phyloP scores from a whole-genome alignment of 2,329 filamentous ascomycete species.

The Diaporthe helianthi region DNA sequence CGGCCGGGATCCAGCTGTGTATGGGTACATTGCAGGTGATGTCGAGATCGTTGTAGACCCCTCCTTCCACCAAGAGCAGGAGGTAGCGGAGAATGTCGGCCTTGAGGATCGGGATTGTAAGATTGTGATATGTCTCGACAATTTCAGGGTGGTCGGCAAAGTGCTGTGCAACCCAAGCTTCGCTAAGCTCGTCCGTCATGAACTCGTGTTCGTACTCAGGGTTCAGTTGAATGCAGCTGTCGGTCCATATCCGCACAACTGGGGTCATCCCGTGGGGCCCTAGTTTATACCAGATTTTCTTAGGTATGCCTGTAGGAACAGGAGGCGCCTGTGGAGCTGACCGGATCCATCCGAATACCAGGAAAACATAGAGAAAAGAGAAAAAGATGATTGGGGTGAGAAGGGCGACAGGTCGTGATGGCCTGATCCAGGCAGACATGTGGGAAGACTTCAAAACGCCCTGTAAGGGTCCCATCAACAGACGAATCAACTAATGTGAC shows the following conservation, averaged over 20 bases:
- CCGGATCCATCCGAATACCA: background rate
- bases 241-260: slow-evolving; percentile 42
- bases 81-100: slow-evolving; percentile 49
- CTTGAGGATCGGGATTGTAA: slow-evolving; percentile 54
- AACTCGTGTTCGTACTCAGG: slow-evolving; percentile 39
- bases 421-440: background rate
- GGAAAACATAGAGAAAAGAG: background rate
- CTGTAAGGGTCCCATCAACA: background rate
- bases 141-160: slow-evolving; percentile 43
- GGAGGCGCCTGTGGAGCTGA: no score
- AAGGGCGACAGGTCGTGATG: background rate
- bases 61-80: slow-evolving; percentile 43
- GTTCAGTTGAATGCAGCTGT: slow-evolving; percentile 42
- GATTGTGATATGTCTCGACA: slow-evolving; percentile 37
- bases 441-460: background rate
- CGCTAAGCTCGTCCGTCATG: slow-evolving; percentile 39
- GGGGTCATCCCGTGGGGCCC: slow-evolving; percentile 45
- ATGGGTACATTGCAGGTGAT: slow-evolving; percentile 62
- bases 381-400: background rate
- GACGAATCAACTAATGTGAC: no score
- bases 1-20: slow-evolving; percentile 42
- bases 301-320: background rate
- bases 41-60: slow-evolving; percentile 65
- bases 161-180: slow-evolving; percentile 67
- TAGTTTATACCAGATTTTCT: slow-evolving; percentile 50